phyloP scores from a whole-genome alignment of 2,329 filamentous ascomycete genomes.

The Rachicladosporium sp. region DNA sequence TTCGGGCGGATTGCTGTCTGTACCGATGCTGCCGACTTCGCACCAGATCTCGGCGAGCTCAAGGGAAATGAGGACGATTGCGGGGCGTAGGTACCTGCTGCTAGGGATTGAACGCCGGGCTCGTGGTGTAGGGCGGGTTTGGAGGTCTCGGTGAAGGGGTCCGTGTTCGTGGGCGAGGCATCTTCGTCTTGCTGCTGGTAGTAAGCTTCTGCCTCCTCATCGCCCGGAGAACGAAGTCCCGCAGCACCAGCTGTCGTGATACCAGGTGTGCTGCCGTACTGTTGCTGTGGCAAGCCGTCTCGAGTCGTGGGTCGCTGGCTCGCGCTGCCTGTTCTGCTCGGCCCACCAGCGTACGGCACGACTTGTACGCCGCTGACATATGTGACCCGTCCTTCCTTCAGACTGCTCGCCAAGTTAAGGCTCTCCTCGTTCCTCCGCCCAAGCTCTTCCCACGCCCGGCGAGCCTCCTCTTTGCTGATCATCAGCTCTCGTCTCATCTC shows the following conservation, averaged over 20 bases:
- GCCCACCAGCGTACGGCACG: conserved; percentile 45
- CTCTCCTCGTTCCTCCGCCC: conserved; percentile 88
- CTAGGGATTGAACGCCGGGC: conserved; percentile 23
- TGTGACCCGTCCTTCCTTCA: conserved; percentile 78
- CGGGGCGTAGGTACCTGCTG: conserved; percentile 20
- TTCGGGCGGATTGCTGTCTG: conserved; percentile 14
- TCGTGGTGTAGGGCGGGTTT: conserved; percentile 25
- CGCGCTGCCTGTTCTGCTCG: conserved; percentile 28
- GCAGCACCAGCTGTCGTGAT: conserved; percentile 11
- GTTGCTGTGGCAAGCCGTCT: conserved; percentile 21
- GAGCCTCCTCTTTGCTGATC: conserved; percentile 92
- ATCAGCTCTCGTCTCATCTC: conserved; percentile 88
- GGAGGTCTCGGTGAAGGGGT: conserved; percentile 46
- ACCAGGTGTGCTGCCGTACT: conserved; percentile 14
- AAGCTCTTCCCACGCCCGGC: conserved; percentile 92
- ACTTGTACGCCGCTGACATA: conserved; percentile 89
- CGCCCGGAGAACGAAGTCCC: conserved; percentile 17
- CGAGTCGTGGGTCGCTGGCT: conserved; percentile 28
- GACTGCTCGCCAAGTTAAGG: conserved; percentile 69
- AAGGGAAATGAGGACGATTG: conserved; percentile 3
- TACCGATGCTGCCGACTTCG: conserved; percentile 3
- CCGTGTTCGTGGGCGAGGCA: conserved; percentile 45
- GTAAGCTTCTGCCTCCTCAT: conserved; percentile 23
- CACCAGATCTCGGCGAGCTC: conserved; percentile 7
- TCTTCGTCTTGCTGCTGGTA: conserved; percentile 36